These are phyloP conservation scores for Oemleria cerasiformis DNA, from an alignment of 306 rosid species.

Conservation along the genomic window DNA sequence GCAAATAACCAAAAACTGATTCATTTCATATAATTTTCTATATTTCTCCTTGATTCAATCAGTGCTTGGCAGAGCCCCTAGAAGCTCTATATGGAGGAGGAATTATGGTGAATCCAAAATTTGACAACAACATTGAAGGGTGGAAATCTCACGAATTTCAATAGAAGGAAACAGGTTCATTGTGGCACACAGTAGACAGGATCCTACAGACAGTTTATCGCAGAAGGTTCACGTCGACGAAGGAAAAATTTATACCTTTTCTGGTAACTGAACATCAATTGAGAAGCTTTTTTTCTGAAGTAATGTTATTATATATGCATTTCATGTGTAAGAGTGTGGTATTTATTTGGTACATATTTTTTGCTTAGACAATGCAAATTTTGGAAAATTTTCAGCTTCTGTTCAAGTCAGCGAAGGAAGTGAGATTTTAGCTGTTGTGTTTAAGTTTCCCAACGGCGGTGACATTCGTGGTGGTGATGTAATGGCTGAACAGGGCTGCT, in stretches of 20 bases:
- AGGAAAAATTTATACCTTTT: conserved; percentile 47
- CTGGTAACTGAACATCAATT: conserved; percentile 41
- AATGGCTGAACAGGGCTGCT: conserved; percentile 56
- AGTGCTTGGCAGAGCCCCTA: conserved; percentile 61
- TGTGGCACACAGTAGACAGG: conserved; percentile 42
- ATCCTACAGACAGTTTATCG: conserved; percentile 48
- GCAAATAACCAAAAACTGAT: neutral
- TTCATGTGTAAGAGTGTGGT: too few species aligned
- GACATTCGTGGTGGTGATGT: conserved; percentile 43
- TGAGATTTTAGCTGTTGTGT: conserved; percentile 46
- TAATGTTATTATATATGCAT: too few species aligned
- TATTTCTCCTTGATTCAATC: conserved; percentile 22
- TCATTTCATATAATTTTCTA: conserved; percentile 2
- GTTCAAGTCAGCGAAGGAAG: conserved; percentile 66
- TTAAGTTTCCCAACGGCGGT: conserved; percentile 34
- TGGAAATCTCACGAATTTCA: conserved; percentile 46
- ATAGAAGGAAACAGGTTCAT: conserved; percentile 62
- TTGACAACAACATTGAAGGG: conserved; percentile 49
- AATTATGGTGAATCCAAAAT: conserved; percentile 63
- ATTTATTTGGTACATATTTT: too few species aligned
- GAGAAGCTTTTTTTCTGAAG: conserved; percentile 42
- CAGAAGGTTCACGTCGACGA: conserved; percentile 54
- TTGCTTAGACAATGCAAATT: neutral
- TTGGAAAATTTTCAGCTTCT: conserved; percentile 45
- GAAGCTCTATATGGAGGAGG: conserved; percentile 72